Percentiles rank a stretch among this genome's conserved stretches.
Evolutionary conservation across 306 rosid species (phyloP).

Genomic region (Prunus davidiana): DNA sequence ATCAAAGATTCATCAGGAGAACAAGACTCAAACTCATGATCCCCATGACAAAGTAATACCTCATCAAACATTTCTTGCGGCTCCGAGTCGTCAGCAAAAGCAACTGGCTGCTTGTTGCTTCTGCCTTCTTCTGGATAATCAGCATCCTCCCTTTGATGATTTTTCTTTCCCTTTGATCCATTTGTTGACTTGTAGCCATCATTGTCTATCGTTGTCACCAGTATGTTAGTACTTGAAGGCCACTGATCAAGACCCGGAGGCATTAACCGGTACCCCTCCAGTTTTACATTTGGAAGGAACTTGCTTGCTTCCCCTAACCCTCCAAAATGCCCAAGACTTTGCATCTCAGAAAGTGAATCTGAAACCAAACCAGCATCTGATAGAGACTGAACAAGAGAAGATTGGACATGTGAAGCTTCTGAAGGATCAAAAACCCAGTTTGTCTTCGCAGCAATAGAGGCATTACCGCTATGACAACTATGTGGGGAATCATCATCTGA

Average conservation of each 20-base stretch:
- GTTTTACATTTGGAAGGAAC: constrained; percentile 15
- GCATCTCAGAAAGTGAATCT: constrained; percentile 21
- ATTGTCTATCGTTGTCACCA: not conserved
- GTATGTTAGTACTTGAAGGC: not conserved
- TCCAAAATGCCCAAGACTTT: constrained; percentile 7
- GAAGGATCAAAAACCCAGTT: constrained; percentile 18
- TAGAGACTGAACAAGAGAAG: constrained; percentile 24
- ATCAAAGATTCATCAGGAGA: not conserved
- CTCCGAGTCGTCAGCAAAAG: constrained; percentile 19
- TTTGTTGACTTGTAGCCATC: not conserved
- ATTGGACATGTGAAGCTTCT: constrained; percentile 12
- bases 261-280: constrained; percentile 1
- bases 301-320: constrained; percentile 14
- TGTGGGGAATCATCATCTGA: constrained; percentile 23
- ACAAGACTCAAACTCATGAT: not conserved
- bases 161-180: constrained; percentile 28
- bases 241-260: not conserved
- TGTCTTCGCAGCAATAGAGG: constrained; percentile 24
- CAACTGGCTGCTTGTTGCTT: constrained; percentile 28
- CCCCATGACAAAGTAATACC: constrained; percentile 20
- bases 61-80: constrained; percentile 34
- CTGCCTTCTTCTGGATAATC: constrained; percentile 26
- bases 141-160: constrained; percentile 17
- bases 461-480: constrained; percentile 12
- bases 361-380: constrained; percentile 16